A percentile compares a stretch with the other conserved stretches of the same genome.
Conservation (phyloP, 2,329 filamentous ascomycete genomes). For the Exophiala sp. region DNA sequence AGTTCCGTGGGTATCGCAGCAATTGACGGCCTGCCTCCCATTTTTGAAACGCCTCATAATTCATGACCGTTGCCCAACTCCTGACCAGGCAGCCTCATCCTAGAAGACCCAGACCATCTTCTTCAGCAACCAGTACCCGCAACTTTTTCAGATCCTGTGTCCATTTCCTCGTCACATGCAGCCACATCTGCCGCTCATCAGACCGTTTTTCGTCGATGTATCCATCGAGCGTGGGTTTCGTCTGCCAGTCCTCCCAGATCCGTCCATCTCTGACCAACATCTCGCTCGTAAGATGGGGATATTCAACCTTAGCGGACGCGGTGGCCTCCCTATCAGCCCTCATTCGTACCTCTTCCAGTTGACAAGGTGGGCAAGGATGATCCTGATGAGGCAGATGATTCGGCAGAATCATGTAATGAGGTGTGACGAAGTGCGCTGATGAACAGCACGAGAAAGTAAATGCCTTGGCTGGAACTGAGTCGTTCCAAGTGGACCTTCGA, state of each 20-base stretch:
- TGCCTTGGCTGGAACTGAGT: conserved; percentile 15
- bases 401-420: conserved; percentile 27
- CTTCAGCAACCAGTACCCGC: conserved; percentile 26
- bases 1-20: conserved; percentile 11
- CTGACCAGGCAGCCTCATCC: conserved; percentile 3
- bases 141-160: conserved; percentile 28
- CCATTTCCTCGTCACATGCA: conserved; percentile 27
- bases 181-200: conserved; percentile 28
- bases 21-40: conserved; percentile 2
- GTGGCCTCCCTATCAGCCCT: conserved; percentile 22
- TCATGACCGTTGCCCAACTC: background rate
- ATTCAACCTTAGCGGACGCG: conserved; percentile 16
- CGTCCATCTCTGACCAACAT: conserved; percentile 26
- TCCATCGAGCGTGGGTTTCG: conserved; percentile 23
- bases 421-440: conserved; percentile 19
- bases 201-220: conserved; percentile 27
- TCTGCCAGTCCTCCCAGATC: conserved; percentile 25
- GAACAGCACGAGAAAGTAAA: conserved; percentile 28
- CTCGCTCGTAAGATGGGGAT: conserved; percentile 25
- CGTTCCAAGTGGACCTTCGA: conserved; percentile 12
- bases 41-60: conserved; percentile 3
- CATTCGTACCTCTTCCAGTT: conserved; percentile 21
- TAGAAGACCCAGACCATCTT: conserved; percentile 27
- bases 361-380: conserved; percentile 28
- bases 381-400: conserved; percentile 27